phyloP scores from a whole-genome alignment of 1,284 basidiomycete species.

The Inonotus hispidus region DNA sequence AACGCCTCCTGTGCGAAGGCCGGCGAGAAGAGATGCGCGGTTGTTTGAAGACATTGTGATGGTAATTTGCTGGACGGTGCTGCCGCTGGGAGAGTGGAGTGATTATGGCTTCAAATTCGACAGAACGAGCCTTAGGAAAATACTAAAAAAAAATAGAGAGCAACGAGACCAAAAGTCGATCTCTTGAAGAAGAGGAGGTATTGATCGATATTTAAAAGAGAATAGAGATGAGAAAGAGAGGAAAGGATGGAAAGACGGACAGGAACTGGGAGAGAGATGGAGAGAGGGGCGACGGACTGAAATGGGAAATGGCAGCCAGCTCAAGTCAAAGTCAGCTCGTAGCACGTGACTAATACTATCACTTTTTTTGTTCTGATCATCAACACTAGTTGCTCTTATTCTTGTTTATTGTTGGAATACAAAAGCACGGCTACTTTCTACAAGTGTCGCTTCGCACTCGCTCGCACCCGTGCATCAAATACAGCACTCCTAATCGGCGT shows the following conservation, averaged over 20 bases:
- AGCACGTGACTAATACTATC: not conserved
- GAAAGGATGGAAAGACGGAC: constrained; percentile 23
- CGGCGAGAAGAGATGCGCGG: constrained; percentile 77
- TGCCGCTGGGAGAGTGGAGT: constrained; percentile 28
- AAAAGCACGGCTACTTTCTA: not conserved
- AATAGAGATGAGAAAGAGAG: constrained; percentile 19
- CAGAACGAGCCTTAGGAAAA: constrained; percentile 6
- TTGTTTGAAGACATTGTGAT: constrained; percentile 42
- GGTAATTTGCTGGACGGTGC: constrained; percentile 33
- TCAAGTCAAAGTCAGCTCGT: not conserved
- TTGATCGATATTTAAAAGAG: constrained; percentile 16
- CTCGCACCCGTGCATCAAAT: constrained; percentile 79
- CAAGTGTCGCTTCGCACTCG: constrained; percentile 76
- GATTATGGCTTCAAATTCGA: constrained; percentile 16
- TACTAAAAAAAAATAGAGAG: constrained; percentile 21
- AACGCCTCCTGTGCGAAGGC: constrained; percentile 81
- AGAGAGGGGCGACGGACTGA: constrained; percentile 4
- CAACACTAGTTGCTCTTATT: not conserved
- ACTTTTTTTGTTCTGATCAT: not conserved
- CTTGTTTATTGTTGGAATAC: not conserved
- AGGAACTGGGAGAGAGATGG: constrained; percentile 25
- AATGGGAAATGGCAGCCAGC: constrained; percentile 7
- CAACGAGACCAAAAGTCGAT: not conserved
- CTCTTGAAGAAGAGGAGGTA: constrained; percentile 23
- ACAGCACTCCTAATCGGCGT: constrained; percentile 70